A percentile compares a stretch with the other conserved stretches of the same genome.
Evolutionary conservation across 148 eudicot species (phyloP).

Genomic region (Persicaria maculosa): DNA sequence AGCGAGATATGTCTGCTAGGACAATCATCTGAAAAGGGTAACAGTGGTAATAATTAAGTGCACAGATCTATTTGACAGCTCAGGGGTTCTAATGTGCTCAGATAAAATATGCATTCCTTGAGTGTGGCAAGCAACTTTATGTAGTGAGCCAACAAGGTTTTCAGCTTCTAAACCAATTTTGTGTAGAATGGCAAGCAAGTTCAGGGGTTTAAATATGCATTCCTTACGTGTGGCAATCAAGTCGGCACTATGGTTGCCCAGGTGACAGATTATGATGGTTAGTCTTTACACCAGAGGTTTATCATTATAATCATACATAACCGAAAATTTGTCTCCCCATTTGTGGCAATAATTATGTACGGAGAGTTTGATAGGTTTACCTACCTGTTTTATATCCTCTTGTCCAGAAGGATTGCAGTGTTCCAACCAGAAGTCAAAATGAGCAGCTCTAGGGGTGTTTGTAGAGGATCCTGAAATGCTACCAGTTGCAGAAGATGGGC

Average conservation of each 20-base stretch:
- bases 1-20: slow-evolving; percentile 49
- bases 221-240: not conserved
- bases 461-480: slow-evolving; percentile 52
- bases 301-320: not conserved
- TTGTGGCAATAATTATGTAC: not conserved
- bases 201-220: no score
- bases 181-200: not conserved
- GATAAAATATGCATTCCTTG: not conserved
- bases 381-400: slow-evolving; percentile 50
- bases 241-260: not conserved
- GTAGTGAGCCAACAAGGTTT: not conserved
- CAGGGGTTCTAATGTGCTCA: not conserved
- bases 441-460: slow-evolving; percentile 50
- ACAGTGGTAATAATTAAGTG: not conserved
- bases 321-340: not conserved
- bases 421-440: slow-evolving; percentile 55
- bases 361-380: slow-evolving; percentile 2
- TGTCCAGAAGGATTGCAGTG: slow-evolving; percentile 39
- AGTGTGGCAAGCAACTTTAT: not conserved
- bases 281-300: not conserved
- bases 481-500: slow-evolving; percentile 48
- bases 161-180: not conserved
- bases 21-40: slow-evolving; percentile 36
- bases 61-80: not conserved
- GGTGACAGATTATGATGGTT: not conserved